phyloP scores from a whole-genome alignment of 1,139 yeast species.

The Kodamaea anthophila region DNA sequence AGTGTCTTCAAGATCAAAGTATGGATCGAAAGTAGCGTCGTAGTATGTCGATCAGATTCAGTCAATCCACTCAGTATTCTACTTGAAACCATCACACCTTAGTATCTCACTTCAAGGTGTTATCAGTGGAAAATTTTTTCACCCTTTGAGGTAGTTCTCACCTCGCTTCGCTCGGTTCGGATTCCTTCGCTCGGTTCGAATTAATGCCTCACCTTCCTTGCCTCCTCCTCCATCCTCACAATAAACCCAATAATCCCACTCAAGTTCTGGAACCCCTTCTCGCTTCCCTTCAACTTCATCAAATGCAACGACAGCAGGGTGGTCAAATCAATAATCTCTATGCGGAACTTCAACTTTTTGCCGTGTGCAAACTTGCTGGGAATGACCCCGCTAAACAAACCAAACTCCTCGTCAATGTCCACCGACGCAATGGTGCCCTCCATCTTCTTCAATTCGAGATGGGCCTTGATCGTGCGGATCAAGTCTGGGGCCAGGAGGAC shows the following conservation, averaged over 20 bases:
- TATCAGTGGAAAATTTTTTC: too few species aligned
- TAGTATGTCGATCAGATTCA: too few species aligned
- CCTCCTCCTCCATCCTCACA: slow-evolving; percentile 32
- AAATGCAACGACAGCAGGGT: slow-evolving; percentile 47
- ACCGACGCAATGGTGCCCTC: slow-evolving; percentile 46
- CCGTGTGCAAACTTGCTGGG: slow-evolving; percentile 47
- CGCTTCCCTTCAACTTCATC: slow-evolving; percentile 59
- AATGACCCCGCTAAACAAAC: slow-evolving; percentile 40
- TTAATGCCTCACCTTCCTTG: slow-evolving; percentile 17
- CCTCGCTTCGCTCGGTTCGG: too few species aligned
- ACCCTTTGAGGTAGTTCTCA: too few species aligned
- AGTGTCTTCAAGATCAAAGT: too few species aligned
- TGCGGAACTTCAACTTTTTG: slow-evolving; percentile 42
- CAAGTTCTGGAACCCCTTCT: slow-evolving; percentile 55
- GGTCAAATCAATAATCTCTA: slow-evolving; percentile 36
- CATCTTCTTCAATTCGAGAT: slow-evolving; percentile 41
- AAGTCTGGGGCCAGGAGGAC: slow-evolving; percentile 24
- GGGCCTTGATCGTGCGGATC: slow-evolving; percentile 30
- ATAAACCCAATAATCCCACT: slow-evolving; percentile 41
- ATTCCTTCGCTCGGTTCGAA: too few species aligned
- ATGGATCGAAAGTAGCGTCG: too few species aligned
- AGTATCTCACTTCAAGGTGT: too few species aligned
- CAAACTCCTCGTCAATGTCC: slow-evolving; percentile 38
- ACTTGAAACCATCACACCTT: too few species aligned
- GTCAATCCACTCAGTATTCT: too few species aligned